Evolutionary conservation across 2,329 filamentous ascomycete genomes (phyloP).

Genomic region (Fusarium beomiforme): DNA sequence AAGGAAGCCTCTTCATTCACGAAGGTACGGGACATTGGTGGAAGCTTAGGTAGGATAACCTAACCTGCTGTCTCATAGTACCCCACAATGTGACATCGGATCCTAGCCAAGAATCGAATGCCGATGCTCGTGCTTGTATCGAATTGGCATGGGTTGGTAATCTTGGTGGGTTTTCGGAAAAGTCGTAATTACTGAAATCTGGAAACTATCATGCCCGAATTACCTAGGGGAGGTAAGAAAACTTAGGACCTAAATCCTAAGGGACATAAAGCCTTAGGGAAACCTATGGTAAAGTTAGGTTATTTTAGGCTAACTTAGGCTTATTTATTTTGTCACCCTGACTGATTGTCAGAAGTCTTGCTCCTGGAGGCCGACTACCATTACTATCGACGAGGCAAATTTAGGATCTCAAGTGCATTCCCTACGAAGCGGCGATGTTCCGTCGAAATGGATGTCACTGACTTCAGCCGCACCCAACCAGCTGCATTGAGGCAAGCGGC

Average conservation of each 20-base stretch:
- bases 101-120: background rate
- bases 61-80: background rate
- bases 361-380: too few species aligned
- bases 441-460: background rate
- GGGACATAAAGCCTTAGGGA: too few species aligned
- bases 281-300: too few species aligned
- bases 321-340: too few species aligned
- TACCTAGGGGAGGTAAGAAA: too few species aligned
- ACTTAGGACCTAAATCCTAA: too few species aligned
- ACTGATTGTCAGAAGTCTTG: too few species aligned
- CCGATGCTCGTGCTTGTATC: conserved; percentile 5
- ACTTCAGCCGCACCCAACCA: conserved; percentile 17
- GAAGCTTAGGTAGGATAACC: background rate
- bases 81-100: conserved; percentile 18
- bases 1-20: background rate
- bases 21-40: background rate
- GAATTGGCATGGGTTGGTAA: background rate
- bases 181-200: background rate
- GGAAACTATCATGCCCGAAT: background rate
- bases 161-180: background rate
- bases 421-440: background rate
- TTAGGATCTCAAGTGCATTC: conserved; percentile 4
- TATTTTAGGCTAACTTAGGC: too few species aligned
- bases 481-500: background rate
- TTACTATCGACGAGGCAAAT: conserved; percentile 2